Base-by-base conservation (phyloP, 2,329 filamentous ascomycete genomes). In the Coleophoma cylindrospora region DNA sequence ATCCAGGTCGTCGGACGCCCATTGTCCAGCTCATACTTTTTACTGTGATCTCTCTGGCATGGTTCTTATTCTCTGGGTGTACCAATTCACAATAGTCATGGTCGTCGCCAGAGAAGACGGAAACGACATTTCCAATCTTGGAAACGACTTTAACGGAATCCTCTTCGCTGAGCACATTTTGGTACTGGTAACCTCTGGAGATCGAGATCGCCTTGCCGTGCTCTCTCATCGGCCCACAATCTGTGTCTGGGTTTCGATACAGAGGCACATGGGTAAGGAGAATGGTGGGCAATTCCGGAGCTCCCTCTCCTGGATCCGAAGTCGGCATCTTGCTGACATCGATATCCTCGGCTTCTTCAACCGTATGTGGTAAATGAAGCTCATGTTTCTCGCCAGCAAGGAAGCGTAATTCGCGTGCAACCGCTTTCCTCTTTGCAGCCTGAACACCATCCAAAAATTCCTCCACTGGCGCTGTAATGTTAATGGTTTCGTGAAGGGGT, bases 21-120 rank as follows among this genome's bases (percentile, higher is more conserved):
- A 97, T 97, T 15, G 90, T 91, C 90, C 92, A 96, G 62, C 86
- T 95, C 58, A 95, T 83, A 63, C 87, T 91, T 72, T 99, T 99
- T 60, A 97, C 91, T 0, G 94, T 99, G 56, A 96, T 95, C 66
- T 99, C 94, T 21, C 70, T 68, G 21, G 80, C 72, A 55, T 83
- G 83, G 52, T 84, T 81, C 15, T 81, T 76, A 3, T 61, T 57
- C 47, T 53, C 53, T 14, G 83, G 81, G 67, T 99, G 94, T 0
- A 84, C 77, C 7, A 97, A 72, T 62, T 96, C 91, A 70, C 94
- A 99, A 71, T 97, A 96, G 71, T 99, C 94, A 71, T 99, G 94
- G 64, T 99, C 94, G 61, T 99, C 94, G 11, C 94, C 94, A 0
- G 91, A 96, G 64, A 97, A 99, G 40, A 91, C 87, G 57, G 94